phyloP scores from a whole-genome alignment of 2,329 filamentous ascomycete species.

The Fusarium incarnatum region DNA sequence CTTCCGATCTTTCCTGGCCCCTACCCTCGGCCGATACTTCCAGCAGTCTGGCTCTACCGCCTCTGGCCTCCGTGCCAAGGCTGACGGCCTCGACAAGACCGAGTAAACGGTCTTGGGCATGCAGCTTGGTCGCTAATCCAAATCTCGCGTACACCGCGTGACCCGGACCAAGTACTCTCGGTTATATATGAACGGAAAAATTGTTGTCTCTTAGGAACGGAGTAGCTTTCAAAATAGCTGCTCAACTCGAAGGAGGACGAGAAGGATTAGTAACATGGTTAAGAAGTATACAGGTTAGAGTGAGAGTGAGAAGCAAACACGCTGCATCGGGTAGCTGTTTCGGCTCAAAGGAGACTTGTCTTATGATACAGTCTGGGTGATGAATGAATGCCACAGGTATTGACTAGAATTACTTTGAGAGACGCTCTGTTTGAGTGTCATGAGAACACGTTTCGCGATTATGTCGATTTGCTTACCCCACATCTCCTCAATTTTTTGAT shows the following conservation, averaged over 20 bases:
- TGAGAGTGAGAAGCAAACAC: background rate
- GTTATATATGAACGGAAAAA: slow-evolving; percentile 34
- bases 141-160: slow-evolving; percentile 34
- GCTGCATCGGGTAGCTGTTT: slow-evolving; percentile 21
- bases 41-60: slow-evolving; percentile 76
- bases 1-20: slow-evolving; percentile 95
- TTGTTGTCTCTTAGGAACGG: slow-evolving; percentile 25
- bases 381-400: slow-evolving; percentile 38
- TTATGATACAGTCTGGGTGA: slow-evolving; percentile 41
- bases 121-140: slow-evolving; percentile 47
- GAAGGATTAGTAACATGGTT: slow-evolving; percentile 22
- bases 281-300: slow-evolving; percentile 15
- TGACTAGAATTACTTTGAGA: slow-evolving; percentile 43
- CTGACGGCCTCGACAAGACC: slow-evolving; percentile 78
- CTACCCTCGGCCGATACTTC: slow-evolving; percentile 95
- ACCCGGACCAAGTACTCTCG: slow-evolving; percentile 42
- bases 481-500: slow-evolving; percentile 21
- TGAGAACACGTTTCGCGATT: slow-evolving; percentile 47
- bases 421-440: slow-evolving; percentile 42
- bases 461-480: slow-evolving; percentile 30
- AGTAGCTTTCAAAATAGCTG: slow-evolving; percentile 22
- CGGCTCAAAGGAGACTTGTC: slow-evolving; percentile 27
- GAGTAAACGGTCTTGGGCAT: slow-evolving; percentile 61
- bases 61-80: slow-evolving; percentile 88
- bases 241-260: slow-evolving; percentile 19